Evolutionary conservation across 257 asterid genomes (phyloP), one percentile per base, ranked within the genome.

Genomic region (Lycium barbarum): DNA sequence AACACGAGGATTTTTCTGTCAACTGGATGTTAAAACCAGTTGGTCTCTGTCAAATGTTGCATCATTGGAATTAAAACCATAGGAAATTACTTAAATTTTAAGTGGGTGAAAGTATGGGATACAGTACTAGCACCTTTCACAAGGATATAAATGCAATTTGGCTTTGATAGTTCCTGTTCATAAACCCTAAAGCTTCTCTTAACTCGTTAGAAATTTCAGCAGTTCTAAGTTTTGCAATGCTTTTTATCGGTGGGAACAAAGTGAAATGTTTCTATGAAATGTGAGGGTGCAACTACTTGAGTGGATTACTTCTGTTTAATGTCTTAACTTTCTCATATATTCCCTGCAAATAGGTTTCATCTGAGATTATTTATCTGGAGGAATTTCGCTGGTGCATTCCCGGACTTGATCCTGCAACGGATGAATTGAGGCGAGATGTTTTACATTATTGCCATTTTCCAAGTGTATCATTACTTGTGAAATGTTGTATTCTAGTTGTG

Each of bases 71-170:
- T 76, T 54, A 51, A 76, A 76, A 51, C 18, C 45, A 15, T 7
- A 51, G 47, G 63, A 76, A 35, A 76, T 51, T 76, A 76, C 47
- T 22, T 13, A 51, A 49, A 51, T n/a, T 72, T 76, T 53, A 78
- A 53, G 82, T 78, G 82, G 82, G 82, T 78, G 22, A 18, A 78
- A 49, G 65, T 78, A 26, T 78, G 82, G 43, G 65, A 26, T 76
- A 49, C 82, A 51, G 63, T 76, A 22, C 62, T 76, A 51, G 47
- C 63, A 76, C 14, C 20, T 51, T 51, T 33, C 47, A 51, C 47
- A 13, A 22, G 45, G 26, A 53, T 65, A 76, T 26, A 47, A 76
- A 33, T 53, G 22, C 49, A 53, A 53, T 78, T 53, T 26, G 61
- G 20, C 49, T 53, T 53, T 49, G 43, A 45, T 14, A 78, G 40